These are phyloP conservation scores for Penicillium sp. DNA, from an alignment of 2,329 filamentous ascomycete genomes.

Conservation along the genomic window DNA sequence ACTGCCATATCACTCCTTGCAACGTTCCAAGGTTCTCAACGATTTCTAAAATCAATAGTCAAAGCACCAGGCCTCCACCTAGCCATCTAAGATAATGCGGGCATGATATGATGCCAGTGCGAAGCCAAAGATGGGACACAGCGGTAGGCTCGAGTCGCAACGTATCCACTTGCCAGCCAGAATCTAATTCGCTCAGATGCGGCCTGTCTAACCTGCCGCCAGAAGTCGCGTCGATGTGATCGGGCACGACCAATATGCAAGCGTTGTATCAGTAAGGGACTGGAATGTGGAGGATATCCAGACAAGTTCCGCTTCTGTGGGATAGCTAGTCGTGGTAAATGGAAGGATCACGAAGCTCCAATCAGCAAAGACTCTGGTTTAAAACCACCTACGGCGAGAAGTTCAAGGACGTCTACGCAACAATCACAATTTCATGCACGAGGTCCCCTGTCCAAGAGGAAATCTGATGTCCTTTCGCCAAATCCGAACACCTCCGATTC, in stretches of 20 bases:
- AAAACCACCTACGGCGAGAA: no score
- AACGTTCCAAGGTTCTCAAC: neutral
- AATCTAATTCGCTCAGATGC: slow-evolving; percentile 24
- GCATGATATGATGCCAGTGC: neutral
- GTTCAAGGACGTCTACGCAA: neutral
- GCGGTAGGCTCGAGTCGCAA: neutral
- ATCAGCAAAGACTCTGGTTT: slow-evolving; percentile 2
- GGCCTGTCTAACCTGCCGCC: slow-evolving; percentile 38
- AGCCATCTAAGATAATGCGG: neutral
- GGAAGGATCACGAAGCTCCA: slow-evolving; percentile 32
- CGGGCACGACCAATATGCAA: slow-evolving; percentile 34
- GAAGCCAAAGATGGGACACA: neutral
- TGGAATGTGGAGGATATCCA: slow-evolving; percentile 36
- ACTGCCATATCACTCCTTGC: no score
- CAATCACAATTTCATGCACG: neutral
- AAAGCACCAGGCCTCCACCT: neutral
- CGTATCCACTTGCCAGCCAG: neutral
- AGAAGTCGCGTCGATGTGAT: slow-evolving; percentile 39
- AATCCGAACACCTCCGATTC: neutral
- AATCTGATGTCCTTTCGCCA: neutral
- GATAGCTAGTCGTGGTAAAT: slow-evolving; percentile 35
- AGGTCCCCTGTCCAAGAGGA: neutral
- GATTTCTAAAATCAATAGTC: neutral
- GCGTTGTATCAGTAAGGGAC: slow-evolving; percentile 35
- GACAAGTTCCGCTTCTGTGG: slow-evolving; percentile 39